Conservation (phyloP, 495 filamentous ascomycete genomes). For the Xanthoparmelia taractica region DNA sequence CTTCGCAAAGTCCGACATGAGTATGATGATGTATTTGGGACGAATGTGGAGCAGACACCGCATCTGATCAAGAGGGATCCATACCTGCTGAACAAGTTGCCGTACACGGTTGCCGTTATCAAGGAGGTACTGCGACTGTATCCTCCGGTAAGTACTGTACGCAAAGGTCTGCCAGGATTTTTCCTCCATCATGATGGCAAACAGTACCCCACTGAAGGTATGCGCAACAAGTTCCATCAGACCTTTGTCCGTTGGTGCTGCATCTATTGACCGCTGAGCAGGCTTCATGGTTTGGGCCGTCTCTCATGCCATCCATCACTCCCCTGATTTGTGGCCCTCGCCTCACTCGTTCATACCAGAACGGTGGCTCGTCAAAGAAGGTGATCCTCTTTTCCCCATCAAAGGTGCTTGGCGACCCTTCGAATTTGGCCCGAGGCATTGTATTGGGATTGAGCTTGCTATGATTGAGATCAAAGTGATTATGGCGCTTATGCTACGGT, state of each 20-base stretch:
- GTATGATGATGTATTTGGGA: constrained; percentile 20
- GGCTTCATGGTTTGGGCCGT: constrained; percentile 14
- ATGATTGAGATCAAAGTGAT: constrained; percentile 42
- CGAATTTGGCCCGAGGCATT: constrained; percentile 44
- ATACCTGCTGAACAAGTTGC: constrained; percentile 17
- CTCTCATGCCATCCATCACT: constrained; percentile 13
- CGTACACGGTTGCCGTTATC: constrained; percentile 20
- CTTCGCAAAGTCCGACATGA: constrained; percentile 17
- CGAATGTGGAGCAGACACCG: constrained; percentile 10
- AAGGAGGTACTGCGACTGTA: constrained; percentile 22
- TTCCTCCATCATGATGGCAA: constrained; percentile 17
- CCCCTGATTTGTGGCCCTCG: constrained; percentile 9
- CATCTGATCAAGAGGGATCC: constrained; percentile 18
- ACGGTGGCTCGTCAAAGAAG: constrained; percentile 21
- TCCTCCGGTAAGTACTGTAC: constrained; percentile 18
- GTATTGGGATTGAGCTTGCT: constrained; percentile 48
- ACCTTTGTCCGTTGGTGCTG: not conserved
- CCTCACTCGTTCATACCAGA: constrained; percentile 27
- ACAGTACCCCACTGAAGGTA: constrained; percentile 18
- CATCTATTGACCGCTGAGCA: not conserved
- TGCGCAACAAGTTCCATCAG: not conserved
- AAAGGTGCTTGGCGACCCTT: constrained; percentile 48
- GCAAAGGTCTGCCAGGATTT: constrained; percentile 12
- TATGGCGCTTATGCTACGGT: constrained; percentile 39
- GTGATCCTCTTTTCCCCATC: constrained; percentile 23